Conservation (phyloP, 2,329 filamentous ascomycete species). For the Calcarisporium arbuscula region DNA sequence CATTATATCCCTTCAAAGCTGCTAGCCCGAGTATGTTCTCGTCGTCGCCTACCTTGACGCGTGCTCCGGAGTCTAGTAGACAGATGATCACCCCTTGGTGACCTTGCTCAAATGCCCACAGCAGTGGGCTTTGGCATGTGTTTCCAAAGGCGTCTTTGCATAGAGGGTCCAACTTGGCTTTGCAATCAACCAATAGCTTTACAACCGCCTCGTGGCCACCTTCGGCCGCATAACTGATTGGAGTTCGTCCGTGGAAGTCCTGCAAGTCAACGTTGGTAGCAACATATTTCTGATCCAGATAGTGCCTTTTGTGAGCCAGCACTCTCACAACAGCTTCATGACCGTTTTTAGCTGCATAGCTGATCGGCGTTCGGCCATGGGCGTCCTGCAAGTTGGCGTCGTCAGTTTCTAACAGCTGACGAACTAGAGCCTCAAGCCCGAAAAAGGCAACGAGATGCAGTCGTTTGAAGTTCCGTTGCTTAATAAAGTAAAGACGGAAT, state of each 20-base stretch:
- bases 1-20: too few relatives aligned
- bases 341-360: neutral
- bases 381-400: neutral
- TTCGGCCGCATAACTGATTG: neutral
- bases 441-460: neutral
- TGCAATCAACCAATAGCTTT: conserved; percentile 2
- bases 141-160: too few relatives aligned
- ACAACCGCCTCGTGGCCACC: neutral
- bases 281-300: neutral
- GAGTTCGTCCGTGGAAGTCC: neutral
- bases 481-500: neutral
- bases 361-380: neutral
- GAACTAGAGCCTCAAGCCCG: neutral
- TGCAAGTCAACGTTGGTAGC: neutral
- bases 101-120: too few relatives aligned
- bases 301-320: too few relatives aligned
- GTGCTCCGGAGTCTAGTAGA: too few relatives aligned
- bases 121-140: too few relatives aligned
- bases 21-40: too few relatives aligned
- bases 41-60: too few relatives aligned
- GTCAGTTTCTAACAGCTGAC: neutral
- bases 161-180: too few relatives aligned
- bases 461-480: neutral
- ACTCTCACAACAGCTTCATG: neutral
- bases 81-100: too few relatives aligned